These are phyloP conservation scores for Paecilomyces dactylethromorphus DNA, from an alignment of 2,329 filamentous ascomycete species.

Conservation along the genomic window DNA sequence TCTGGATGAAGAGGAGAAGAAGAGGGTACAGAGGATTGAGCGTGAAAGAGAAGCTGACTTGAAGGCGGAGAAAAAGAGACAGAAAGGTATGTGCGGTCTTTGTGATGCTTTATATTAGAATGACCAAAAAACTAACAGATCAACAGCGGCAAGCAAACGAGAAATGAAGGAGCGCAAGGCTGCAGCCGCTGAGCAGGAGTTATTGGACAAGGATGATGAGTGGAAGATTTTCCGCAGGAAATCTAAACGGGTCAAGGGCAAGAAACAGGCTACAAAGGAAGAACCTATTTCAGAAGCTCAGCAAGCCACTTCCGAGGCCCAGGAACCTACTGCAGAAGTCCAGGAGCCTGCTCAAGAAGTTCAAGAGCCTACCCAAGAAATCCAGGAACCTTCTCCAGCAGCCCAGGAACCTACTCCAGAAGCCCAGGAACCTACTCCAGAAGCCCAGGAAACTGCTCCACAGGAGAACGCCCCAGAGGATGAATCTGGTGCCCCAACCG, in stretches of 20 bases:
- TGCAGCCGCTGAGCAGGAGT: not conserved
- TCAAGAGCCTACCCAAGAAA: not conserved
- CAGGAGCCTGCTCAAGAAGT: not conserved
- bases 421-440: not conserved
- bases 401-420: not conserved
- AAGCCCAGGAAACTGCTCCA: not conserved
- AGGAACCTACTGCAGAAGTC: too few relatives aligned
- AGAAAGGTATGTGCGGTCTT: conserved; percentile 18
- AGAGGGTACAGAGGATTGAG: conserved; percentile 48
- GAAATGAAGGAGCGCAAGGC: conserved; percentile 17
- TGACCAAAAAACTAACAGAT: conserved; percentile 2
- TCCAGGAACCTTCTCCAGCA: not conserved
- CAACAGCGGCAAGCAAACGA: conserved; percentile 11
- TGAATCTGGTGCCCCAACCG: conserved; percentile 1
- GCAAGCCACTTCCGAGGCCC: not conserved
- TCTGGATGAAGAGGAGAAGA: conserved; percentile 58
- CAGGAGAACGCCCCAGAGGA: not conserved
- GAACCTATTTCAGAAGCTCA: not conserved
- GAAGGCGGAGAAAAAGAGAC: conserved; percentile 21
- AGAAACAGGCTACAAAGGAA: conserved; percentile 7
- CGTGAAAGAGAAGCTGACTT: conserved; percentile 33
- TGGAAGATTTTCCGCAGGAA: conserved; percentile 20
- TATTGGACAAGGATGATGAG: not conserved
- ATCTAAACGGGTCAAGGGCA: conserved; percentile 14
- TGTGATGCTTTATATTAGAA: not conserved